These are phyloP conservation scores for Metschnikowia aberdeeniae DNA, from an alignment of 805 yeast genomes.

Conservation along the genomic window DNA sequence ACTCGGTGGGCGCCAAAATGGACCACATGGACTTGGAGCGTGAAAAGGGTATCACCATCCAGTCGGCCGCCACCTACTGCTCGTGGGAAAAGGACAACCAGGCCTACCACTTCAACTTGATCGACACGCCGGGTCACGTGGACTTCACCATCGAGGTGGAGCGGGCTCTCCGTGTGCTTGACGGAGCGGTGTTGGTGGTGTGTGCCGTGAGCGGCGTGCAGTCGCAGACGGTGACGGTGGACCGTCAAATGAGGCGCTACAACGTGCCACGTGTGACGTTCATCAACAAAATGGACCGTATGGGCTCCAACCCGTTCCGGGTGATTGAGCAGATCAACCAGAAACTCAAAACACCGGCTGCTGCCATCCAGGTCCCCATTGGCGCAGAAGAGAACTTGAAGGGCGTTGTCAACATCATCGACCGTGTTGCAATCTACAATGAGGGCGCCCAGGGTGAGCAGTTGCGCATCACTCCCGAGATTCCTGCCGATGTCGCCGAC, in stretches of 20 bases:
- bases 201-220: conserved; percentile 99
- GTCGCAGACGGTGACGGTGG: conserved; percentile 97
- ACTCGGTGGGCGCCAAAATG: conserved; percentile 98
- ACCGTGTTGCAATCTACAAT: conserved; percentile 81
- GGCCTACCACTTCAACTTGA: conserved; percentile 83
- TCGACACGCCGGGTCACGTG: conserved; percentile 98
- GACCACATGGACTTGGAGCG: conserved; percentile 98
- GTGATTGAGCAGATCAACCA: conserved; percentile 87
- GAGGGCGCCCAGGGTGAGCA: conserved; percentile 89
- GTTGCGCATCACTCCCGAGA: conserved; percentile 51
- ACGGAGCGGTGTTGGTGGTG: conserved; percentile 97
- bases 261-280: conserved; percentile 96
- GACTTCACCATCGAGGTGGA: conserved; percentile 99
- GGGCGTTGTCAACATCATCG: conserved; percentile 91
- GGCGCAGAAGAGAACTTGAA: conserved; percentile 82
- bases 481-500: conserved; percentile 78
- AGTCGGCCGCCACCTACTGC: conserved; percentile 98
- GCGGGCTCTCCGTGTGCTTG: conserved; percentile 95
- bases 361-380: conserved; percentile 96
- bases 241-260: conserved; percentile 97
- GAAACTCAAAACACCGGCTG: conserved; percentile 90
- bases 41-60: conserved; percentile 98
- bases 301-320: conserved; percentile 97
- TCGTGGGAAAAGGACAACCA: conserved; percentile 78
- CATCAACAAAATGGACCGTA: conserved; percentile 97